These are phyloP conservation scores for Posidonia oceanica DNA, from an alignment of 116 monocot species.

Conservation along the genomic window DNA sequence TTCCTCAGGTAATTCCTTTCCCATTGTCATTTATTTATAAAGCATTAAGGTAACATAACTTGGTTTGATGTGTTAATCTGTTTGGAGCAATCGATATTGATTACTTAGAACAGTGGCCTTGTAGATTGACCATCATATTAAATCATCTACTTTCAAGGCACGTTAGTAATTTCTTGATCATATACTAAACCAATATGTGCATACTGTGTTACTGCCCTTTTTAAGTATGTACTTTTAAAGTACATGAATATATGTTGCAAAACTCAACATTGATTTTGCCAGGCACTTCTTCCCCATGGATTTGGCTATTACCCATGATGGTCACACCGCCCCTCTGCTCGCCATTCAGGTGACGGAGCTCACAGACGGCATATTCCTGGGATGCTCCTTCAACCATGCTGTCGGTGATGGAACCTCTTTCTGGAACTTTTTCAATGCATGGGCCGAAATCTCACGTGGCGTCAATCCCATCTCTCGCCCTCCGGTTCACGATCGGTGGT, in stretches of 20 bases:
- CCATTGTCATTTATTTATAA: no score
- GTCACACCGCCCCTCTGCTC: slow-evolving; percentile 21
- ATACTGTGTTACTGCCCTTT: background rate
- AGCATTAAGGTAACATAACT: no score
- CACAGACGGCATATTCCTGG: slow-evolving; percentile 57
- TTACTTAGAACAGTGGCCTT: no score
- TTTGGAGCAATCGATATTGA: no score
- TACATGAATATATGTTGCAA: no score
- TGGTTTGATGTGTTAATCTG: no score
- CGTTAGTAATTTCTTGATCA: no score
- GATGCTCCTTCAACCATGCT: slow-evolving; percentile 62
- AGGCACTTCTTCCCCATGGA: slow-evolving; percentile 26
- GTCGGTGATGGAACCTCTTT: slow-evolving; percentile 47
- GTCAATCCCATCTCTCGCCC: slow-evolving; percentile 12
- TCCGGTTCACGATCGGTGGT: slow-evolving; percentile 48
- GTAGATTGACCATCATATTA: no score
- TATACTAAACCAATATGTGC: no score
- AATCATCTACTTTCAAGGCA: no score
- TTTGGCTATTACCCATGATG: slow-evolving; percentile 35
- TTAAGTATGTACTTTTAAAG: background rate
- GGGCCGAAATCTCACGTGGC: slow-evolving; percentile 45
- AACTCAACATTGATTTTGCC: no score
- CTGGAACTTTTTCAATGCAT: slow-evolving; percentile 45
- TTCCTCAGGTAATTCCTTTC: slow-evolving; percentile 14
- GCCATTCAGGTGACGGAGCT: slow-evolving; percentile 47